Evolutionary conservation across 768 basidiomycete genomes (phyloP).

Genomic region (Auricularia sp.): DNA sequence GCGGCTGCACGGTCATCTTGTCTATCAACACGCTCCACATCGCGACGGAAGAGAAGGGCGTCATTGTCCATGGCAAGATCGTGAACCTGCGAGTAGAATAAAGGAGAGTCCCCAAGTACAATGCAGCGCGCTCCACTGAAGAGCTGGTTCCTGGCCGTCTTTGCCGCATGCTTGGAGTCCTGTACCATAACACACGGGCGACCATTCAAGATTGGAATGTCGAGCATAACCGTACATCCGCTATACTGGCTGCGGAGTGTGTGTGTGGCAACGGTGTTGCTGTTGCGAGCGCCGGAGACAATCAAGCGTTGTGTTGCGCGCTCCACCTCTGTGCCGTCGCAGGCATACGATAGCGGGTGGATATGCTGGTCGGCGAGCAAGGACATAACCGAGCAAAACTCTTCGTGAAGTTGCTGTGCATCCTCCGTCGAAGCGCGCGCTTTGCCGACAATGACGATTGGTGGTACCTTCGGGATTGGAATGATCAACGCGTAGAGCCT

Average conservation of each 20-base stretch:
- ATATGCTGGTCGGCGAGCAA: constrained; percentile 7
- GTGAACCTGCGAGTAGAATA: constrained; percentile 15
- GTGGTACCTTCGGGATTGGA: neutral
- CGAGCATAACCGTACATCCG: constrained; percentile 6
- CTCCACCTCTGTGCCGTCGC: constrained; percentile 27
- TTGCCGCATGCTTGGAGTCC: constrained; percentile 28
- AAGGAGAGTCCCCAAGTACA: constrained; percentile 15
- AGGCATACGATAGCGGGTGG: constrained; percentile 23
- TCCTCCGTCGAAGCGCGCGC: neutral
- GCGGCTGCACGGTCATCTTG: constrained; percentile 38
- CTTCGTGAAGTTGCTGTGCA: neutral
- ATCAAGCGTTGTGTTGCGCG: constrained; percentile 18
- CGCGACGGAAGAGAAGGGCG: constrained; percentile 20
- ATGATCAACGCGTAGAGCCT: neutral
- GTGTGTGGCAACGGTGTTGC: neutral
- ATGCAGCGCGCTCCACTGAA: constrained; percentile 24
- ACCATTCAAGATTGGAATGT: constrained; percentile 10
- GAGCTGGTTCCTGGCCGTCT: constrained; percentile 27
- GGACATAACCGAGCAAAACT: neutral
- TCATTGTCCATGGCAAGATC: constrained; percentile 9
- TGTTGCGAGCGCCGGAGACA: neutral
- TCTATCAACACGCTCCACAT: constrained; percentile 31
- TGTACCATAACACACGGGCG: constrained; percentile 23
- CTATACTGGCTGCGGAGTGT: neutral
- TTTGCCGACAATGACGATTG: neutral